phyloP scores from a whole-genome alignment of 2,329 filamentous ascomycete species.

The Diaporthe helianthi region DNA sequence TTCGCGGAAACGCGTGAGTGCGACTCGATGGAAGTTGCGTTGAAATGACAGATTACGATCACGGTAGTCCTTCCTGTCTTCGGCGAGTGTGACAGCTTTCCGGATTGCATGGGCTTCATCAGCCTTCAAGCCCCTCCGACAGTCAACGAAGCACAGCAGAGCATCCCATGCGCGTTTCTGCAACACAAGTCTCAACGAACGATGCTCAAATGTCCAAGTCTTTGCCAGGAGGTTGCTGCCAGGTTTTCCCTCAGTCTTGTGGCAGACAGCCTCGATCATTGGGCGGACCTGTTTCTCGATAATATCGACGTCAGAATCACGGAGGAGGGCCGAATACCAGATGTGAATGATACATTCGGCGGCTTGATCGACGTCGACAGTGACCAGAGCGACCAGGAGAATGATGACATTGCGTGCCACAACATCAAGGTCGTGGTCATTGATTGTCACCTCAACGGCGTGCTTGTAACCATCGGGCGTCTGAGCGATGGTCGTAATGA shows the following conservation, averaged over 20 bases:
- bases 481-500: neutral
- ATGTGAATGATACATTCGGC: neutral
- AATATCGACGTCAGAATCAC: neutral
- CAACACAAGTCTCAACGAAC: neutral
- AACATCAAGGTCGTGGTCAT: constrained; percentile 1
- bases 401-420: constrained; percentile 13
- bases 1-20: neutral
- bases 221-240: neutral
- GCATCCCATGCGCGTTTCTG: neutral
- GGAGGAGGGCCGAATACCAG: constrained; percentile 10
- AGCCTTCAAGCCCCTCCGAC: neutral
- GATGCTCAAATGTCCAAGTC: neutral
- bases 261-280: neutral
- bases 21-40: neutral
- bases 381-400: neutral
- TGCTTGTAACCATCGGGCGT: neutral
- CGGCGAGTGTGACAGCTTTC: neutral
- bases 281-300: neutral
- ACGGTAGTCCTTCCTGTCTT: neutral
- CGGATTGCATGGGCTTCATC: neutral
- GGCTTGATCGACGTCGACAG: neutral
- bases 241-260: neutral
- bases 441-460: neutral
- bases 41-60: neutral
- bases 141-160: neutral